Base-by-base conservation (phyloP, 192 early-diverging fungal genomes). In the Umbelopsis ramanniana region DNA sequence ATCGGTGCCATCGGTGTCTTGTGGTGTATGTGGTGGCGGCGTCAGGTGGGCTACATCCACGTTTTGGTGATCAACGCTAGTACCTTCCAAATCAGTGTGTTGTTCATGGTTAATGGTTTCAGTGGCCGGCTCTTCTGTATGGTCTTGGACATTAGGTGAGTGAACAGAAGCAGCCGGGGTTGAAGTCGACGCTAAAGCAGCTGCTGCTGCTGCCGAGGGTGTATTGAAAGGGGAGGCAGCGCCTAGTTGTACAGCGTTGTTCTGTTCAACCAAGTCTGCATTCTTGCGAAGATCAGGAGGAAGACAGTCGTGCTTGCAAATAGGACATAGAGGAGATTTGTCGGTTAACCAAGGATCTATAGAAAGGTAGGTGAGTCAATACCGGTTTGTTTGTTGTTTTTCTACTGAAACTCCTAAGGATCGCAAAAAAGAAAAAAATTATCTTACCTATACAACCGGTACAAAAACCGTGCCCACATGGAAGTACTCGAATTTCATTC, bases 381-480 rank as follows among this genome's bases (percentile, higher is more conserved):
- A 50, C 17, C 7, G 11, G 1, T 11, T 11, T 7, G 40, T 43
- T 43, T 43, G 40, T 43, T 43, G 40, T 4, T 43, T 1, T 29
- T 43, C 8, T 3, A 40, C 38, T 43, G 40, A 12, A 43, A 12
- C 40, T 23, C 29, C 3, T 3, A 29, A 29, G 29, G 29, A 29
- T 55, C n/a, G 11, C 22, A 29, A 40, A 33, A 40, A 29, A 43
- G n/a, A n/a, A 6, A 19, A 45, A 4, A 14, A 33, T 38, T 4
- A 23, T 38, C 46, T 74, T 73, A 80, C 74, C 79, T 37, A 81
- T 77, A 72, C 79, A 81, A 21, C 63, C 38, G 2, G 72, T 66
- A 72, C 79, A 81, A 52, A 81, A 81, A 8, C 79, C 79, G 46
- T 81, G 79, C 17, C 67, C 38, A 77, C 79, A 81, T 38, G 79